Evolutionary conservation across 2,329 filamentous ascomycete genomes (phyloP).

Genomic region (Sclerotinia borealis): DNA sequence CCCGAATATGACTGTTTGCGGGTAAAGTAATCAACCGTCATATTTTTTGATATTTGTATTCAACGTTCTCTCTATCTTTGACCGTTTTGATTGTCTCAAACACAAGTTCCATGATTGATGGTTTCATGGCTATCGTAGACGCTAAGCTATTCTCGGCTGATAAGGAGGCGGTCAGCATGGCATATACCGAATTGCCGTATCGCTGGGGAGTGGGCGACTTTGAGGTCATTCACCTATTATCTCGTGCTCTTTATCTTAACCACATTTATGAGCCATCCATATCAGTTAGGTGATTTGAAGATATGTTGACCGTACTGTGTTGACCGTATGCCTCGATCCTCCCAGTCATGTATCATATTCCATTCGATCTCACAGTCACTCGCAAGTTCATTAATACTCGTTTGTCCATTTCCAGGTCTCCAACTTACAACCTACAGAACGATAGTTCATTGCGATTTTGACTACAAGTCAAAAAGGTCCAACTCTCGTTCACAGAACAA

Average conservation of each 20-base stretch:
- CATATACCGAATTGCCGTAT: neutral
- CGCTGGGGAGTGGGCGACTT: neutral
- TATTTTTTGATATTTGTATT: slow-evolving; percentile 1
- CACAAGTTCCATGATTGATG: neutral
- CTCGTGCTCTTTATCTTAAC: slow-evolving; percentile 5
- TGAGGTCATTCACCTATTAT: slow-evolving; percentile 6
- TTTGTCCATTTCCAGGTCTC: slow-evolving; percentile 15
- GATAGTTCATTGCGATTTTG: slow-evolving; percentile 15
- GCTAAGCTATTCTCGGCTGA: neutral
- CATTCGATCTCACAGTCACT: neutral
- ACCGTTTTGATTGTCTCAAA: neutral
- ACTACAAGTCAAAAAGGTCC: neutral
- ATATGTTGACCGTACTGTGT: neutral
- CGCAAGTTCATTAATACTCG: slow-evolving; percentile 17
- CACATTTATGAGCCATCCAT: slow-evolving; percentile 5
- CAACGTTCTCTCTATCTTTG: neutral
- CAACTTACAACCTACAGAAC: slow-evolving; percentile 16
- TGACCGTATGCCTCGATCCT: neutral
- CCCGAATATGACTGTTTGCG: slow-evolving; percentile 21
- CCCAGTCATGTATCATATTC: neutral
- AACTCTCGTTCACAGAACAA: neutral
- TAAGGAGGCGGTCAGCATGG: slow-evolving; percentile 11
- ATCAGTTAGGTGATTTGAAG: neutral
- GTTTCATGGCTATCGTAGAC: neutral
- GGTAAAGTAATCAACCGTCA: slow-evolving; percentile 29